Evolutionary conservation across 352 stramenopile species (phyloP), one percentile per base, ranked within the genome.

Genomic region (Pythium dissimile): DNA sequence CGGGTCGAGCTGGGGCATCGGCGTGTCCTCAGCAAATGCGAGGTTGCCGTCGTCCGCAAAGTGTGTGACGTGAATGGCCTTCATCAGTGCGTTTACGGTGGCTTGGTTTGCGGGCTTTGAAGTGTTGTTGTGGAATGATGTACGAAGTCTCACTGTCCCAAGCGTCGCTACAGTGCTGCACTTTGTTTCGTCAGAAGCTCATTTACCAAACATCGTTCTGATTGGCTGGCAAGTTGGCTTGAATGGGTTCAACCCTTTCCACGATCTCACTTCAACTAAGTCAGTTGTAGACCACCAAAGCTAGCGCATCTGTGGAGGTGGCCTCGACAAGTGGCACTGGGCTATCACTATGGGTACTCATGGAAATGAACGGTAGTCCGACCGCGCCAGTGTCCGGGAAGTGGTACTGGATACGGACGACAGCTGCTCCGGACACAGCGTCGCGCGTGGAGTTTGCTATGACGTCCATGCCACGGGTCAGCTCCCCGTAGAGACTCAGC

Each of bases 41-140:
- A 80, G 7, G 51, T 72, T 80, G 28, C 41, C 66, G 13, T 44
- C 31, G 8, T 64, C 51, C 1, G 52, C 59, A 24, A 73, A 75
- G 30, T 66, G 49, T 12, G 72, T 75, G n/a, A 77, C 63, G 16
- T 72, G 64, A 39, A 80, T 57, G 5, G 66, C 59, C 49, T 75
- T 73, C 72, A 80, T 80, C 8, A 11, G 32, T 23, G 15, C 11
- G 3, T 27, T 38, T 11, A 20, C 44, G 55, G 38, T 56, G 34
- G 24, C 3, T 15, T 32, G 5, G 37, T 2, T 39, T 24, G 37
- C 24, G 15, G 30, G n/a, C 6, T 32, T 4, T 20, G 38, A 27
- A 16, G 47, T 21, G 38, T 28, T 13, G 16, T 50, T 48, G 34
- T 16, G 16, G 44, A 62, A 54, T 62, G 53, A 41, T 23, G 23